Evolutionary conservation across 2,329 filamentous ascomycete species (phyloP), one percentile per base, ranked within the genome.

Genomic region (Lojkania enalia): DNA sequence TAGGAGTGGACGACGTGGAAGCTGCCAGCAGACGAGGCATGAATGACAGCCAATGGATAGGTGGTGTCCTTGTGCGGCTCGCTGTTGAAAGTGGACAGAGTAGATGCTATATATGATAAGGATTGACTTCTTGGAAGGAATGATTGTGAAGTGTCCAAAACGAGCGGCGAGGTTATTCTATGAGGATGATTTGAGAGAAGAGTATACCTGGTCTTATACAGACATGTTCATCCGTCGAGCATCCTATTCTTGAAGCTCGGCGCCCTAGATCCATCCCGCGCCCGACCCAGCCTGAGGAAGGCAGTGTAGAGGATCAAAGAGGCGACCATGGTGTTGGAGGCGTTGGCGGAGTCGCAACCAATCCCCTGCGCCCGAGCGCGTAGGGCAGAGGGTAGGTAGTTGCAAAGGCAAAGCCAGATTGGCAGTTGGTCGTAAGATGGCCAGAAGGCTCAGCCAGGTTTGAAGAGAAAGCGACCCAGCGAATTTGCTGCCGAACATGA

Each of bases 111-210:
- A 41, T 41, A 46, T 46, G 36, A 25, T 20, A 20, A n/a, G 20
- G 30, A 36, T 20, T 35, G 4, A 32, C 11, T 14, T 5, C 13
- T 16, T 13, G 18, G 18, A 16, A 42, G 37, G 20, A 36, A 7
- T 23, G 16, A 25, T 30, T 20, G 30, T 16, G 27, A 46, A 35
- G 32, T 47, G 44, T 37, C 35, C 45, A 44, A 20, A 39, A 19
- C n/a, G 11, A 16, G 13, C 14, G 21, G 23, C 33, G 45, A 14
- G 21, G 35, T 39, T 20, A 29, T 20, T 44, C 30, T 35, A 35
- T 35, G 41, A 48, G 45, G 45, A 48, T 39, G 23, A 44, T 25
- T 40, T 48, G 45, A 33, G 15, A 20, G 46, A 42, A 21, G 31
- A 36, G 25, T 12, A 27, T 21, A 39, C 27, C 19, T 42, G 27